Evolutionary conservation across 192 early-diverging fungal species (phyloP), one percentile per base, ranked within the genome.

Genomic region (Podila epigama): DNA sequence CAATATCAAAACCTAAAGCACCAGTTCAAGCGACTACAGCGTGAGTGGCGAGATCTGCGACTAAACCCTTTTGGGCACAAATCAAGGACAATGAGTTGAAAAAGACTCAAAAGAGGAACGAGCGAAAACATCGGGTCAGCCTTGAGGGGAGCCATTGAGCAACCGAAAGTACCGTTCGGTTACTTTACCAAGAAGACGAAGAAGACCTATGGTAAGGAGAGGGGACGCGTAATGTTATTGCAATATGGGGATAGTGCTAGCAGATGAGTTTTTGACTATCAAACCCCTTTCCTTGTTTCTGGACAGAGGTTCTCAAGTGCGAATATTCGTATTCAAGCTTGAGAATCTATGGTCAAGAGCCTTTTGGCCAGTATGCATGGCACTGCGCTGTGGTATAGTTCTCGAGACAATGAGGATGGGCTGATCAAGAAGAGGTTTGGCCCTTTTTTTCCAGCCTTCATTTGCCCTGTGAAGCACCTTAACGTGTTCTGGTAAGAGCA

Each of bases 101-200:
- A 33, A 39, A 31, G 15, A 16, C 52, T 55, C 52, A 56, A 55
- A 65, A 33, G 51, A 54, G 63, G 52, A 54, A 36, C 39, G 63
- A 55, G 39, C 37, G 63, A 48, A 65, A 55, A 37, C 63, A 65
- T n/a, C 52, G n/a, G 52, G 41, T 55, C 35, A 65, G 37, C 18
- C 63, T 65, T 55, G 63, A 65, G 18, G 63, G 29, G 52, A 37
- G 63, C 51, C 39, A 28, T 55, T 3, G 51, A 65, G 15, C 63
- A 65, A 65, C n/a, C 55, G 63, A 27, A 55, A 1, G 55, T 51
- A 32, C 51, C 63, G 20, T 55, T 65, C 28, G 27, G 25, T 2
- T 54, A 55, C 55, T 50, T 55, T 50, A 65, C 27, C 63, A 55
- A 65, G 34, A 65, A 65, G 52, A 31, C 51, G 15, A 55, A 55